A percentile compares a stretch with the other conserved stretches of the same genome.
Conservation (phyloP, 169 alveolate species). For the Plasmodium knowlesi region DNA sequence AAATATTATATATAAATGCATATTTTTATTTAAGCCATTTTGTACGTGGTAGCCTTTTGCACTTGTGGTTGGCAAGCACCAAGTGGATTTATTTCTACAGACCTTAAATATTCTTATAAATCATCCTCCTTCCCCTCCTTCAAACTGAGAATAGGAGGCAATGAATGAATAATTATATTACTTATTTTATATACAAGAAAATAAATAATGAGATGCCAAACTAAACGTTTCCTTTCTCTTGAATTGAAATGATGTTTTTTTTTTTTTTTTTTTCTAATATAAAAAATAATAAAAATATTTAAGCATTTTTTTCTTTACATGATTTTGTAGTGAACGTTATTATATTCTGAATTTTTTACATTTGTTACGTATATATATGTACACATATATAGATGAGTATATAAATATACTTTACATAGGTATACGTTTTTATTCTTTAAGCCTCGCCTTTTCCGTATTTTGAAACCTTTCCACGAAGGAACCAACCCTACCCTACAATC, state of each 20-base stretch:
- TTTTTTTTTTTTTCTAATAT: background rate
- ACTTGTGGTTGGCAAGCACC: background rate
- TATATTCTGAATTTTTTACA: background rate
- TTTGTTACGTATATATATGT: background rate
- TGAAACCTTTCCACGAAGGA: background rate
- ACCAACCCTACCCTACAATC: background rate
- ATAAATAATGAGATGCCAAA: background rate
- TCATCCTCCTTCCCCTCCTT: background rate
- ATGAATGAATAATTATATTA: background rate
- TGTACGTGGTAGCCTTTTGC: background rate
- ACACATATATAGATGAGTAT: background rate
- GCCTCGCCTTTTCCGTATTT: background rate
- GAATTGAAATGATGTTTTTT: background rate
- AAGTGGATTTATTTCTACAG: background rate
- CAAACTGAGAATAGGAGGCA: background rate
- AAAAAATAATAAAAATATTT: background rate
- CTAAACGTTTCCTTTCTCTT: background rate
- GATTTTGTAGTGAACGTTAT: background rate
- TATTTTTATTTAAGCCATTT: background rate
- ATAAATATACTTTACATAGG: background rate
- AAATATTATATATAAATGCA: too few relatives aligned
- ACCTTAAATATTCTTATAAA: background rate
- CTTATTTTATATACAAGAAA: background rate
- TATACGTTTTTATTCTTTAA: background rate
- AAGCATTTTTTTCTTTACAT: background rate